phyloP scores from a whole-genome alignment of 176 grass and related monocot genomes.

The Ananas comosus region DNA sequence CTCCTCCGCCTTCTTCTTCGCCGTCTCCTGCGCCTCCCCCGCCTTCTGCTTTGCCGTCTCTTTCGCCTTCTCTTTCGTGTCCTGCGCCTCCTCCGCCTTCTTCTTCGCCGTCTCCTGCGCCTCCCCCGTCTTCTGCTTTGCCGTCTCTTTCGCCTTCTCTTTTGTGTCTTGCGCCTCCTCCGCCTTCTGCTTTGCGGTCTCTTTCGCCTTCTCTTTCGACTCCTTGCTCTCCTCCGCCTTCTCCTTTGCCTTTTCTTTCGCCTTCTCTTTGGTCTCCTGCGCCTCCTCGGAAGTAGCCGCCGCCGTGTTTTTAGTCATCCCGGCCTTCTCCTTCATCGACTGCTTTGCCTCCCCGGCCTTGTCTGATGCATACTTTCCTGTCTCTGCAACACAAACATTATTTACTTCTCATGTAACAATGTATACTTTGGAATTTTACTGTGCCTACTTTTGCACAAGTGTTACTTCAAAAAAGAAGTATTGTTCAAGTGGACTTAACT shows the following conservation, averaged over 20 bases:
- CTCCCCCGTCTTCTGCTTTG: constrained; percentile 15
- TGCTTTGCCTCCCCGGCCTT: constrained; percentile 24
- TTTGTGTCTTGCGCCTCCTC: constrained; percentile 5
- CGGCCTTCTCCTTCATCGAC: constrained; percentile 27
- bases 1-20: constrained; percentile 23
- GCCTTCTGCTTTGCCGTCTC: constrained; percentile 1
- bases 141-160: constrained; percentile 18
- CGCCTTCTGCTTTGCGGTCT: constrained; percentile 10
- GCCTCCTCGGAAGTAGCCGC: constrained; percentile 15
- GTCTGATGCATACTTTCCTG: constrained; percentile 7
- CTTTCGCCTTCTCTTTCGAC: constrained; percentile 14
- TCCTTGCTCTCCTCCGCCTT: constrained; percentile 25
- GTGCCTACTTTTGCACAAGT: background rate
- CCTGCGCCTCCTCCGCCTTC: constrained; percentile 14
- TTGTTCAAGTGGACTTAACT: background rate
- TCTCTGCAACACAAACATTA: background rate
- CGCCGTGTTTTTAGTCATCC: constrained; percentile 3
- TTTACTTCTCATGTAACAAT: too few relatives aligned
- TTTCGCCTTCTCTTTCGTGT: background rate
- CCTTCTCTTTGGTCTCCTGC: constrained; percentile 19
- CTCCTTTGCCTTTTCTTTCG: constrained; percentile 19
- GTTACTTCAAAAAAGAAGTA: background rate
- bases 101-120: constrained; percentile 23
- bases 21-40: constrained; percentile 35
- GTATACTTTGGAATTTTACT: too few relatives aligned